These are phyloP conservation scores for Sporothrix inflata DNA, from an alignment of 2,329 filamentous ascomycete genomes.

Conservation along the genomic window DNA sequence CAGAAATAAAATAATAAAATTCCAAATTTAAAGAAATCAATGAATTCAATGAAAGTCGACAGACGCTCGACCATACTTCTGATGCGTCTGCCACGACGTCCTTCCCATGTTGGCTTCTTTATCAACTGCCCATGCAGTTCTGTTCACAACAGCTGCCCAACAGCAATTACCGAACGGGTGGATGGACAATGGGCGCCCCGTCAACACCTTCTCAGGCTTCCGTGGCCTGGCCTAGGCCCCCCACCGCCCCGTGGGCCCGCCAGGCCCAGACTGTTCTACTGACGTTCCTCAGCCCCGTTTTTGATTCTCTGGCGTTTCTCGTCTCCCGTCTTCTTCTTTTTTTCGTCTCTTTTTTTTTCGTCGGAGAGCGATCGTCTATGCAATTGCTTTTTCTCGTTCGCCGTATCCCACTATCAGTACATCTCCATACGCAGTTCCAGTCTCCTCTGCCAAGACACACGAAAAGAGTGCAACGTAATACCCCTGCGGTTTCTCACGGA, in stretches of 20 bases:
- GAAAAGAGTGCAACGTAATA: not conserved
- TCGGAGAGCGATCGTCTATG: not conserved
- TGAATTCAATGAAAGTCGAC: too few relatives aligned
- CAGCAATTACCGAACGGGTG: not conserved
- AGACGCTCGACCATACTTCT: not conserved
- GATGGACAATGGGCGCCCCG: not conserved
- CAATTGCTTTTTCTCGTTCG: not conserved
- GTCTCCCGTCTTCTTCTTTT: not conserved
- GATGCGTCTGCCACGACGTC: not conserved
- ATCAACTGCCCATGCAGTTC: not conserved
- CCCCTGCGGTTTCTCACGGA: not conserved
- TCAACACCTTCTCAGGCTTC: too few relatives aligned
- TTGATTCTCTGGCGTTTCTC: not conserved
- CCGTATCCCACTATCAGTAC: too few relatives aligned
- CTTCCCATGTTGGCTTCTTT: not conserved
- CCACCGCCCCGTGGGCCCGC: not conserved
- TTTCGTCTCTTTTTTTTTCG: not conserved
- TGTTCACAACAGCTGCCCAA: too few relatives aligned
- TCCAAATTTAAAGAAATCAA: too few relatives aligned
- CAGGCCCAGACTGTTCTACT: slow-evolving; percentile 19
- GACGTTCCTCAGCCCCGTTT: not conserved
- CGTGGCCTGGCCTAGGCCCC: not conserved
- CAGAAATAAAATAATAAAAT: slow-evolving; percentile 6
- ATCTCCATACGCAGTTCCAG: not conserved
- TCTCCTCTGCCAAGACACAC: not conserved